Evolutionary conservation across 78 protist genomes (phyloP), one percentile per base, ranked within the genome.

Genomic region (Pigoraptor vietnamica): DNA sequence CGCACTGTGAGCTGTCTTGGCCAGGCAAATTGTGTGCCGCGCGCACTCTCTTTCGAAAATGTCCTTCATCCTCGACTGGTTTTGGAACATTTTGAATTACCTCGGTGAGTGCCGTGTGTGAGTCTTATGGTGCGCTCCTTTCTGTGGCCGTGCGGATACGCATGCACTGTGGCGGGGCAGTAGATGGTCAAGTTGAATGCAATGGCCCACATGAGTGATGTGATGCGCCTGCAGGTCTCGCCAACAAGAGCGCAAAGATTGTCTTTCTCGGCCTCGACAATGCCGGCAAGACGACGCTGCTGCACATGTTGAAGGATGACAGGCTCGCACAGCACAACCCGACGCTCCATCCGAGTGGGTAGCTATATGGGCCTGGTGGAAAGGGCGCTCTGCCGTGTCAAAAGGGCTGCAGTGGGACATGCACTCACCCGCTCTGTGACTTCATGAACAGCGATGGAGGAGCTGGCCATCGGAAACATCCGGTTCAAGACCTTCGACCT

Each of bases 221-320:
- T 48, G 67, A 21, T 48, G 67, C 67, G 67, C 6, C 6, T 48
- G 23, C 84, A 79, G 99, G 99, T 10, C 97, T 99, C 25, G 94
- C 93, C 39, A 86, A 94, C 90, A 99, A 99, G 96, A 90, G 79
- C 37, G 99, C 98, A 88, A 97, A 97, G 88, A 96, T 99, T 88
- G 94, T 99, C n/a, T 99, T 99, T 92, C 96, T 99, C 23, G 99
- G 99, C 37, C 94, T 99, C 35, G 99, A 99, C 96, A 98, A 98
- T 79, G 99, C 99, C 9, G 99, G 99, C 29, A 99, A 99, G 94
- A 99, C 99, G 37, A 99, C 99, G 1, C 96, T 99, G 24, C 91
- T 99, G 39, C 99, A 99, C 94, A 95, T 96, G 91, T 94, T 99
- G 23, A 97, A 97, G 94, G 96, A 97, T 84, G 98, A 96, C 92